Conservation (phyloP, 352 stramenopile genomes). For the Globisporangium ultimum region DNA sequence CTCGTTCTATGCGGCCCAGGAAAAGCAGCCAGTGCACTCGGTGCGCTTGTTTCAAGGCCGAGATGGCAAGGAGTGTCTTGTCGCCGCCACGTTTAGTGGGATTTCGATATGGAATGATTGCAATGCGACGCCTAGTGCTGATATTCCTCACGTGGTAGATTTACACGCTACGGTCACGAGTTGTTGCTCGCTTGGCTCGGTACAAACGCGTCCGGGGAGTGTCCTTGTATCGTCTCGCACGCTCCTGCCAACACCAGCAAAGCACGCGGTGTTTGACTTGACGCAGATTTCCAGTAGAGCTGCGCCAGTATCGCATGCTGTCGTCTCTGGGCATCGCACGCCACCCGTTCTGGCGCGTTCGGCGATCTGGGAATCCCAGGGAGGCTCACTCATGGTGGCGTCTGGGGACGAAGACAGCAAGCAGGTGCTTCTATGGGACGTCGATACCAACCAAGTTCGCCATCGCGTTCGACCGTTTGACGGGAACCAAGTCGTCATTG, state of each 20-base stretch:
- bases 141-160: constrained; percentile 12
- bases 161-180: constrained; percentile 17
- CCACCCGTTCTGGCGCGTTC: constrained; percentile 41
- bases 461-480: constrained; percentile 12
- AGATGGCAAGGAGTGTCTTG: constrained; percentile 29
- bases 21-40: constrained; percentile 54
- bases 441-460: constrained; percentile 9
- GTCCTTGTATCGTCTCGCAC: constrained; percentile 44
- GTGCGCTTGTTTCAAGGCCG: constrained; percentile 29
- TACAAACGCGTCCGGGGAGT: constrained; percentile 25
- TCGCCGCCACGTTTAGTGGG: constrained; percentile 37
- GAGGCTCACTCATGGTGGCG: constrained; percentile 12
- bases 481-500: constrained; percentile 12
- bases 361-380: constrained; percentile 28
- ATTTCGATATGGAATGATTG: constrained; percentile 41
- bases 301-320: constrained; percentile 14
- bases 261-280: constrained; percentile 47
- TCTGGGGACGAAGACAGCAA: constrained; percentile 23
- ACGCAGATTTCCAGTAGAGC: constrained; percentile 3
- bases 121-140: constrained; percentile 7
- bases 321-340: constrained; percentile 37
- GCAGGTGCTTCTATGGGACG: constrained; percentile 23
- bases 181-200: constrained; percentile 33
- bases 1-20: constrained; percentile 27
- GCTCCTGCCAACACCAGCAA: constrained; percentile 15